Conservation (phyloP, 345 rosid genomes). For the Lepidium aucheri region DNA sequence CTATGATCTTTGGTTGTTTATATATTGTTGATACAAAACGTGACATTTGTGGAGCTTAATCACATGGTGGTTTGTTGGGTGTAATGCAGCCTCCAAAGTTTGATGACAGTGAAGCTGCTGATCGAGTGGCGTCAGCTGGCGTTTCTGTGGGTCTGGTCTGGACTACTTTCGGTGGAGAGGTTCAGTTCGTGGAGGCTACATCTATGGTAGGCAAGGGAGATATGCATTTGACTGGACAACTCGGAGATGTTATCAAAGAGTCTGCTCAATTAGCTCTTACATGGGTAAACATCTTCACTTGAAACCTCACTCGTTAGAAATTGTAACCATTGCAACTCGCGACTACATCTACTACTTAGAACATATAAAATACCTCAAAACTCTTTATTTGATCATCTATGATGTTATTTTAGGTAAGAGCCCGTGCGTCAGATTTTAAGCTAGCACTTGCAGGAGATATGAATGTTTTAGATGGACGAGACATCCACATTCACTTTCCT, state of each 20-base stretch:
- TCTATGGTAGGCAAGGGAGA: conserved; percentile 90
- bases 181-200: conserved; percentile 93
- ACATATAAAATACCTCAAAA: not conserved
- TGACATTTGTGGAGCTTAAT: not conserved
- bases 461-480: conserved; percentile 79
- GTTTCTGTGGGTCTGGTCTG: conserved; percentile 95
- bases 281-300: conserved; percentile 52
- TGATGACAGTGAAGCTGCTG: conserved; percentile 91
- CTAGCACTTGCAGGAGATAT: conserved; percentile 51
- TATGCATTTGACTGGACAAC: conserved; percentile 94
- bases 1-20: not conserved
- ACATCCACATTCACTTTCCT: conserved; percentile 95
- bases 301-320: not conserved
- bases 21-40: not conserved
- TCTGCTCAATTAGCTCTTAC: conserved; percentile 97
- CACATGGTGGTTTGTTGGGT: conserved; percentile 3
- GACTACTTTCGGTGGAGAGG: conserved; percentile 98
- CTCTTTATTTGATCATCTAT: not conserved
- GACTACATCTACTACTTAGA: not conserved
- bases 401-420: conserved; percentile 57
- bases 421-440: conserved; percentile 81
- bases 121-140: conserved; percentile 92
- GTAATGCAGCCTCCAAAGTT: conserved; percentile 83
- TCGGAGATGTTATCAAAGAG: conserved; percentile 98
- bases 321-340: not conserved